Evolutionary conservation across 495 filamentous ascomycete species (phyloP).

Genomic region (Xylaria sp.): DNA sequence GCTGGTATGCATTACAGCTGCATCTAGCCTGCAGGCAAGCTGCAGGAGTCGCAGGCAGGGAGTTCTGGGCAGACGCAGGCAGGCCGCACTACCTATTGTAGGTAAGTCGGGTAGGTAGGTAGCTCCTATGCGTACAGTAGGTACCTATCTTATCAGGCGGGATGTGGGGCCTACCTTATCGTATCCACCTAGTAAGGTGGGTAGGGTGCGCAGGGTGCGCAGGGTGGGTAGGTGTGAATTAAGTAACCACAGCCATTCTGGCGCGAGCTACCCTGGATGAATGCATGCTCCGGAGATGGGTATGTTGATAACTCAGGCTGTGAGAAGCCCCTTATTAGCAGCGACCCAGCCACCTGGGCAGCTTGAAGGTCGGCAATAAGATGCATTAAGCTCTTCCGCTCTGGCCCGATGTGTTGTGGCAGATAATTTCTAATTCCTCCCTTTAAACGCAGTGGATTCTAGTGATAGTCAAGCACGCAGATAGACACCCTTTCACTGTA

Average conservation of each 20-base stretch:
- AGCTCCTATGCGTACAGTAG: background rate
- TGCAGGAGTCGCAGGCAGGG: slow-evolving; percentile 11
- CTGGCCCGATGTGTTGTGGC: background rate
- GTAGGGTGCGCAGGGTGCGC: no score
- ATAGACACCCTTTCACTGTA: no score
- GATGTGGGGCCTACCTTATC: background rate
- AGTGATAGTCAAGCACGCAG: background rate
- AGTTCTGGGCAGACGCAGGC: slow-evolving; percentile 22
- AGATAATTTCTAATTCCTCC: background rate
- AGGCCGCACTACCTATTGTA: background rate
- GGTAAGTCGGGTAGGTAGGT: background rate
- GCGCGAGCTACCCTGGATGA: background rate
- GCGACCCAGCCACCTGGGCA: background rate
- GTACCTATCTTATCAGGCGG: slow-evolving; percentile 41
- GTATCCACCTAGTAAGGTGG: slow-evolving; percentile 8
- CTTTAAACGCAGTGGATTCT: background rate
- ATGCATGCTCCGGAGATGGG: background rate
- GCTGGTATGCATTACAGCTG: slow-evolving; percentile 24
- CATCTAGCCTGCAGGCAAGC: slow-evolving; percentile 26
- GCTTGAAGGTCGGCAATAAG: background rate
- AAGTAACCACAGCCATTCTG: background rate
- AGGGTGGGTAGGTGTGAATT: background rate
- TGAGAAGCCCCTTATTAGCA: background rate
- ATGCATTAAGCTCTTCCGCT: background rate
- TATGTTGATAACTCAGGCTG: background rate